Evolutionary conservation across 441 rosid genomes (phyloP).

Genomic region (Populus hybrid): DNA sequence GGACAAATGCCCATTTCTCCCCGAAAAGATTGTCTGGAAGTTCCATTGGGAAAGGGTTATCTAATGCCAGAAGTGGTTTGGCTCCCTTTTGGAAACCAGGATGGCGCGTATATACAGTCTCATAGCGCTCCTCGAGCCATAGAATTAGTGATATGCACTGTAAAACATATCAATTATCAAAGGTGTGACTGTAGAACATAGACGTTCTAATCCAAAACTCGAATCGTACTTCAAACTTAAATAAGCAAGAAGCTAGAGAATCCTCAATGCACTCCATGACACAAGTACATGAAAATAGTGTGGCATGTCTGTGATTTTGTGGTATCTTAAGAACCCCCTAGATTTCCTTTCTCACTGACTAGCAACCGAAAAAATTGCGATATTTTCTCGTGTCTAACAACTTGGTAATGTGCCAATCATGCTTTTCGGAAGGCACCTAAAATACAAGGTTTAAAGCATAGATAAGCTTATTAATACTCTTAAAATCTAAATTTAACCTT

Average conservation of each 20-base stretch:
- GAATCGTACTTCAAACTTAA: not conserved
- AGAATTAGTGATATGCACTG: conserved; percentile 83
- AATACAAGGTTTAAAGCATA: not conserved
- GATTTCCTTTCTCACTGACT: not conserved
- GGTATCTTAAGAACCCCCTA: not conserved
- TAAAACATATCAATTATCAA: conserved; percentile 11
- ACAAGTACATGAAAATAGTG: not conserved
- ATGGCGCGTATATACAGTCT: conserved; percentile 73
- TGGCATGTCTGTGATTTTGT: not conserved
- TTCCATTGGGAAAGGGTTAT: conserved; percentile 92
- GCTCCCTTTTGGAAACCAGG: conserved; percentile 95
- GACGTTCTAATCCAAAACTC: not conserved
- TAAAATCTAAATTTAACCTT: not conserved
- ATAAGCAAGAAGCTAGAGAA: not conserved
- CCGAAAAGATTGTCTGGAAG: conserved; percentile 88
- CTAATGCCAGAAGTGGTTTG: conserved; percentile 73
- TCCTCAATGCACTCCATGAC: too few species aligned
- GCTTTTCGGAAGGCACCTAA: not conserved
- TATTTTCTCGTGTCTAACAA: not conserved
- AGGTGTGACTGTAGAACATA: conserved; percentile 1
- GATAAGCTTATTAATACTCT: not conserved
- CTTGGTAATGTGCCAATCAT: not conserved
- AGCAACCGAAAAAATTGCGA: not conserved
- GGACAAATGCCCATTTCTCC: conserved; percentile 97
- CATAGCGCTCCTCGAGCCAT: conserved; percentile 93